Percentiles rank a stretch among this genome's conserved stretches.
These are phyloP conservation scores for Erythrobasidium hasegawianum DNA, from an alignment of 1,284 basidiomycete genomes.

Conservation along the genomic window DNA sequence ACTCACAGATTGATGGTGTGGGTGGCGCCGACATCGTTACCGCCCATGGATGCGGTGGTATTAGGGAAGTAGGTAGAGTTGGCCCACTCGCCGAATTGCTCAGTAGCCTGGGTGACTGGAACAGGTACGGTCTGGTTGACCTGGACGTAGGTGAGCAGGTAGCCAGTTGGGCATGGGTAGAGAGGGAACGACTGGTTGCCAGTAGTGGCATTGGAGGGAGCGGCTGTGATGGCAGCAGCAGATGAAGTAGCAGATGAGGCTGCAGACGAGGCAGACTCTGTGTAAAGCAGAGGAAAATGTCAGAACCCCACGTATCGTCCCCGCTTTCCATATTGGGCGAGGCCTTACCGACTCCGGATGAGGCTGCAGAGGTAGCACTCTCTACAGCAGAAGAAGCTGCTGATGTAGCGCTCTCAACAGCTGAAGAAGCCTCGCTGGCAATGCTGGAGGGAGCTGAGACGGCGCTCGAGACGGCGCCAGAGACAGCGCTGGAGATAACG, in stretches of 20 bases:
- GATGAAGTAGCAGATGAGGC: constrained; percentile 6
- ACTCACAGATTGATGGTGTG: constrained; percentile 30
- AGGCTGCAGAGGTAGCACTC: constrained; percentile 14
- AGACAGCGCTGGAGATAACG: constrained; percentile 5
- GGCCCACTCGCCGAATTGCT: constrained; percentile 23
- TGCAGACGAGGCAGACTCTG: background rate
- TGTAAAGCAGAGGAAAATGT: background rate
- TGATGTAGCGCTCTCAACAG: constrained; percentile 36
- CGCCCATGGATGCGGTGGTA: constrained; percentile 10
- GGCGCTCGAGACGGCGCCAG: constrained; percentile 24
- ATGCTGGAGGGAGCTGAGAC: constrained; percentile 6
- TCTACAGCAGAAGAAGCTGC: constrained; percentile 16
- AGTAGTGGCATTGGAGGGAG: background rate
- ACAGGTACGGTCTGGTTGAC: constrained; percentile 30
- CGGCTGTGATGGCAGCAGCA: background rate
- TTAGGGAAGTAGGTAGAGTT: constrained; percentile 30
- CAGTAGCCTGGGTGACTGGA: constrained; percentile 24
- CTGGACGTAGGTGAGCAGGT: constrained; percentile 27
- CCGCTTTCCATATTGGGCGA: background rate
- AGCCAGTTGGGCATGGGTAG: constrained; percentile 33
- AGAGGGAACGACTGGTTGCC: background rate
- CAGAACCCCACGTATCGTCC: background rate
- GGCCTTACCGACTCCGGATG: background rate
- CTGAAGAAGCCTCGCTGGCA: constrained; percentile 19
- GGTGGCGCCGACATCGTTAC: constrained; percentile 24